phyloP scores from a whole-genome alignment of 2,329 filamentous ascomycete genomes.

The Neopestalotiopsis clavispora region DNA sequence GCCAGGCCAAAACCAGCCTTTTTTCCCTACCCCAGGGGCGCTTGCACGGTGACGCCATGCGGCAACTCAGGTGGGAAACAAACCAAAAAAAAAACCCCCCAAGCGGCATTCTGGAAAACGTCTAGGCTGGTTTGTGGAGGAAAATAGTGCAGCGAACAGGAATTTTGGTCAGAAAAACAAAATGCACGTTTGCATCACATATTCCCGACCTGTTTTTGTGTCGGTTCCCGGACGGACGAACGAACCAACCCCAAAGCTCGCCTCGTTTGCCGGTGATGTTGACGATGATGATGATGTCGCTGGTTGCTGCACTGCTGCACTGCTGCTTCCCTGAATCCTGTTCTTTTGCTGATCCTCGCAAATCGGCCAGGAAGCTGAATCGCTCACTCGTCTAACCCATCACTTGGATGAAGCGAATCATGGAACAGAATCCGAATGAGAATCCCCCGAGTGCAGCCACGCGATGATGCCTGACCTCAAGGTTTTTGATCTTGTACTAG shows the following conservation, averaged over 20 bases:
- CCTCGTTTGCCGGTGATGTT: neutral
- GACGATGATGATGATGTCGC: neutral
- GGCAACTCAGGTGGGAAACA: neutral
- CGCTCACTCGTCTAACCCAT: no score
- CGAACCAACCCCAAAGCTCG: neutral
- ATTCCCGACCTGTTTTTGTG: neutral
- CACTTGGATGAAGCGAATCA: no score
- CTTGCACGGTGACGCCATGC: neutral
- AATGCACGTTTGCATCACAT: slow-evolving; percentile 2
- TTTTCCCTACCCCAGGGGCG: neutral
- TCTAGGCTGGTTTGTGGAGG: neutral
- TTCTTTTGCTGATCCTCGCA: no score
- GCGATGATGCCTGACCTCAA: no score
- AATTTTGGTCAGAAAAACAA: neutral
- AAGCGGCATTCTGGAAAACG: slow-evolving; percentile 1
- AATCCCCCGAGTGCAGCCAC: no score
- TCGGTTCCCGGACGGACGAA: neutral
- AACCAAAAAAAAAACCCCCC: neutral
- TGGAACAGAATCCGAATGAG: no score
- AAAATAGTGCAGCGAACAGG: neutral
- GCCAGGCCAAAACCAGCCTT: neutral
- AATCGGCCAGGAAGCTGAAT: no score
- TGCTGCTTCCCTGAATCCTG: no score
- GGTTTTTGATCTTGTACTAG: no score
- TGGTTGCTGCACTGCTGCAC: neutral